A percentile compares a stretch with the other conserved stretches of the same genome.
Conservation (phyloP, 768 basidiomycete genomes). For the Leccinum obscurum region DNA sequence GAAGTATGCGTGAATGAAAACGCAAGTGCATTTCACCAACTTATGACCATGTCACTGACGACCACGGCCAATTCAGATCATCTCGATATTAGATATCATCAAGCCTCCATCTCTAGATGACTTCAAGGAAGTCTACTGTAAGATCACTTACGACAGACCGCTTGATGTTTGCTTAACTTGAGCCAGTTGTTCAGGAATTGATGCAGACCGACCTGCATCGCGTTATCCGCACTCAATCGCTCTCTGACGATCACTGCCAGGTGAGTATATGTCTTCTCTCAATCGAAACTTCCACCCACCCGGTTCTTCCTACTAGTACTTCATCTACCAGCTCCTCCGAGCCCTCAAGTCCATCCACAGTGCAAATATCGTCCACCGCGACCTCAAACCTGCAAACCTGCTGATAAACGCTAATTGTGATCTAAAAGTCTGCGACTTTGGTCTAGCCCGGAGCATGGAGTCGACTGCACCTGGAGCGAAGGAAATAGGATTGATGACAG, state of each 20-base stretch:
- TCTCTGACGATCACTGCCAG: conserved; percentile 90
- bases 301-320: conserved; percentile 50
- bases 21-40: conserved; percentile 37
- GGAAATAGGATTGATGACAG: conserved; percentile 71
- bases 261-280: conserved; percentile 34
- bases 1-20: conserved; percentile 81
- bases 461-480: conserved; percentile 52
- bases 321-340: conserved; percentile 81
- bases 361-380: conserved; percentile 77
- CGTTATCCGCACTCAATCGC: conserved; percentile 85
- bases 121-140: conserved; percentile 89
- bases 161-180: conserved; percentile 8
- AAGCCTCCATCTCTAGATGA: conserved; percentile 71
- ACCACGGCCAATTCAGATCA: conserved; percentile 55
- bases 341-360: conserved; percentile 89
- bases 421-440: conserved; percentile 88
- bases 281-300: conserved; percentile 1
- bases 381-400: conserved; percentile 85
- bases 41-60: conserved; percentile 1
- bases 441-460: conserved; percentile 69
- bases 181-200: conserved; percentile 75
- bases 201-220: conserved; percentile 93
- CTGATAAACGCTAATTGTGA: conserved; percentile 89
- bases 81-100: conserved; percentile 89
- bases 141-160: conserved; percentile 19